phyloP scores from a whole-genome alignment of 768 basidiomycete genomes.

The Cyclocybe aegerita region DNA sequence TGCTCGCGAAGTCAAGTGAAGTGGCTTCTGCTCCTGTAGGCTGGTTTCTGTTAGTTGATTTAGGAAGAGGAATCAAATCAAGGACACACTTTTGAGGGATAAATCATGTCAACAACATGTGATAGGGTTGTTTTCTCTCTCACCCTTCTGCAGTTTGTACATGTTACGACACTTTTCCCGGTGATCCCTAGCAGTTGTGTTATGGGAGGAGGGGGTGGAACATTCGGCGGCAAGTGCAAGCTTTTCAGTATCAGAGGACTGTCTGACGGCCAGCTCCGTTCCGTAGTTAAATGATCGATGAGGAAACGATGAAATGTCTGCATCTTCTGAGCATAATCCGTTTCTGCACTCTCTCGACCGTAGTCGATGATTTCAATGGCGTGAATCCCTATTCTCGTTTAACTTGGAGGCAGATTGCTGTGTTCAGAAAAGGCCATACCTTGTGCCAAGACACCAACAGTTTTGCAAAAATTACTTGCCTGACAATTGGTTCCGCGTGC shows the following conservation, averaged over 20 bases:
- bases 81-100: slow-evolving; percentile 73
- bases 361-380: slow-evolving; percentile 90
- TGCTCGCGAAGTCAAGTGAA: slow-evolving; percentile 56
- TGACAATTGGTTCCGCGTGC: slow-evolving; percentile 94
- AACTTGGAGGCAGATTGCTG: slow-evolving; percentile 34
- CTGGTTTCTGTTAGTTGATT: background rate
- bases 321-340: slow-evolving; percentile 85
- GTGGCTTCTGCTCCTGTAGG: slow-evolving; percentile 8
- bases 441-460: slow-evolving; percentile 86
- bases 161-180: slow-evolving; percentile 72
- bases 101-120: slow-evolving; percentile 83
- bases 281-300: slow-evolving; percentile 77
- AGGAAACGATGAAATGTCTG: slow-evolving; percentile 95
- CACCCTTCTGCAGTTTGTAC: slow-evolving; percentile 69
- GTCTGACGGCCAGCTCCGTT: slow-evolving; percentile 63
- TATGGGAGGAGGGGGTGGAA: slow-evolving; percentile 64
- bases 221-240: slow-evolving; percentile 11
- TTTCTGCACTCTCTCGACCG: slow-evolving; percentile 68
- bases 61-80: slow-evolving; percentile 1
- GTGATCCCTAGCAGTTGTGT: slow-evolving; percentile 86
- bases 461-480: slow-evolving; percentile 95
- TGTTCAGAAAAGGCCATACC: slow-evolving; percentile 38
- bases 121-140: slow-evolving; percentile 76
- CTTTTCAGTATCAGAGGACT: slow-evolving; percentile 48
- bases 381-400: slow-evolving; percentile 33